These are phyloP conservation scores for Globisporangium solare DNA, from an alignment of 352 stramenopile genomes.

Conservation along the genomic window DNA sequence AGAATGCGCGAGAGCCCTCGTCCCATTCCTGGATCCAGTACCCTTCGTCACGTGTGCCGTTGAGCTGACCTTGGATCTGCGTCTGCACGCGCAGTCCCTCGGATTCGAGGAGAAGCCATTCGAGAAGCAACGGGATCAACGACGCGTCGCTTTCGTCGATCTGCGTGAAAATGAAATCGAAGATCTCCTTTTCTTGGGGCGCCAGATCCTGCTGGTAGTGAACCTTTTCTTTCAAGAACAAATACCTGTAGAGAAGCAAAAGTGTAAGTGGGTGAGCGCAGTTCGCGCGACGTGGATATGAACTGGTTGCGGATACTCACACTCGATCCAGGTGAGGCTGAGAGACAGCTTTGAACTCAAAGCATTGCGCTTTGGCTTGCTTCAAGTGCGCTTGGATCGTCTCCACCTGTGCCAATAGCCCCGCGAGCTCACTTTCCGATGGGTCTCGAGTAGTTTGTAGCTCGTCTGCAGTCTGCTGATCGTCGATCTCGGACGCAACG, in stretches of 20 bases:
- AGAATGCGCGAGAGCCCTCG: conserved; percentile 47
- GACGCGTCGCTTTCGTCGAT: conserved; percentile 51
- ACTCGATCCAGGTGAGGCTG: conserved; percentile 60
- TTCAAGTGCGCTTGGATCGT: conserved; percentile 46
- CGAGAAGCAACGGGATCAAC: conserved; percentile 58
- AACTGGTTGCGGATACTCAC: conserved; percentile 23
- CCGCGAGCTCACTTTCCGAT: conserved; percentile 40
- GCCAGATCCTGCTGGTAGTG: conserved; percentile 70
- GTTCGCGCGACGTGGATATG: not conserved
- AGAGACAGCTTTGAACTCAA: conserved; percentile 54
- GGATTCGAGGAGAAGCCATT: conserved; percentile 74
- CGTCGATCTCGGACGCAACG: conserved; percentile 24
- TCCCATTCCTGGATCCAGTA: conserved; percentile 72
- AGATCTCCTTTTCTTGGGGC: conserved; percentile 60
- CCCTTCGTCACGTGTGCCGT: conserved; percentile 28
- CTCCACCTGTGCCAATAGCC: conserved; percentile 43
- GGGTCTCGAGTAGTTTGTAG: not conserved
- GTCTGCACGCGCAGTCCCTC: conserved; percentile 55
- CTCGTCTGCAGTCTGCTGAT: conserved; percentile 13
- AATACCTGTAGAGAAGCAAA: conserved; percentile 34
- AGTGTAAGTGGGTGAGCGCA: not conserved
- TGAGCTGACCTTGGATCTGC: conserved; percentile 62
- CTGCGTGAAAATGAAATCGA: conserved; percentile 52
- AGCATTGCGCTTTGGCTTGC: conserved; percentile 61
- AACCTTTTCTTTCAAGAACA: conserved; percentile 81